Base-by-base conservation (phyloP, 371 early-diverging fungal species). In the Lichtheimia ramosa region DNA sequence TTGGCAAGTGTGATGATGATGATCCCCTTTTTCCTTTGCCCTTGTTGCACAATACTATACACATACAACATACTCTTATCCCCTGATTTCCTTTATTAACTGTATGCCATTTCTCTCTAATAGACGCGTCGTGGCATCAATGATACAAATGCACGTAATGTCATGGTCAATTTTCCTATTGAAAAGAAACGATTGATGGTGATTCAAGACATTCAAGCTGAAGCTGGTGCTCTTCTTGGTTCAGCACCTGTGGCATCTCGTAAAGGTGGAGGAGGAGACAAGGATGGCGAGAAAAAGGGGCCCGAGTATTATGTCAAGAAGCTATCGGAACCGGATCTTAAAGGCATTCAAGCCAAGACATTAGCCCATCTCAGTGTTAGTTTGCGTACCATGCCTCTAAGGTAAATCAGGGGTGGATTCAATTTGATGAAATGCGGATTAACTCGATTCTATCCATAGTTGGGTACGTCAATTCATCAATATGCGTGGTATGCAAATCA, bases 351-450 rank as follows among this genome's bases (percentile, higher is more conserved):
- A 48, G 64, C 73, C 3, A 87, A 86, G 58, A 56, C 79, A 14
- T 65, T 87, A 2, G 78, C 82, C 14, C 85, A 83, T 43, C 70
- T 89, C 10, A 67, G 81, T 28, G 88, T 89, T 40, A 80, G 87
- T 16, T 68, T 89, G 24, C 79, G 86, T 40, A 91, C 93, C 14
- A 88, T 87, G 77, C 90, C 91, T 16, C 74, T 93, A 40, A 83
- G 85, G 85, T 92, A 88, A 68, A 70, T 69, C 15, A 10, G 34
- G 56, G 20, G 59, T 71, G 16, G 34, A 27, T 27, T 27, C 27
- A 27, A 27, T 27, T 27, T 27, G 34, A 34, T 2, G 8, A 34
- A 34, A 34, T 34, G 34, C 34, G 10, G 34, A 10, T 34, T 34
- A 34, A 34, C 34, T 8, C 34, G 34, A 34, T 34, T 18, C 40